Percentiles rank a stretch among this genome's conserved stretches.
phyloP scores from a whole-genome alignment of 352 stramenopile genomes.

The Porosira glacialis region DNA sequence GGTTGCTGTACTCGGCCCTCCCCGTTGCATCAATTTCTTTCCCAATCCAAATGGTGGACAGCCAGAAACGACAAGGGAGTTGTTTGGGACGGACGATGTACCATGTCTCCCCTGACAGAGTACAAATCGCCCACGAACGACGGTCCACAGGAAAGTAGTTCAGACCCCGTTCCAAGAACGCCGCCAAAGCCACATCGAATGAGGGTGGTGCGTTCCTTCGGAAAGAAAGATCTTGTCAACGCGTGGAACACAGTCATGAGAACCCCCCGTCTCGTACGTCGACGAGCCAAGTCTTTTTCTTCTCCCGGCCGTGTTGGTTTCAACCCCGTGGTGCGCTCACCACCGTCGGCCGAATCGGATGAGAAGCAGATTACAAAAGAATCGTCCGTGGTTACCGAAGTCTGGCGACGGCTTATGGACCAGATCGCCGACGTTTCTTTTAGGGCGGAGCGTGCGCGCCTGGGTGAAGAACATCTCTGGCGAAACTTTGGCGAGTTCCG shows the following conservation, averaged over 20 bases:
- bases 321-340: slow-evolving; percentile 9
- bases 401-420: slow-evolving; percentile 77
- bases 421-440: slow-evolving; percentile 70
- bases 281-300: slow-evolving; percentile 29
- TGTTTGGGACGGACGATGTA: slow-evolving; percentile 73
- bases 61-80: slow-evolving; percentile 51
- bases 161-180: too few species aligned
- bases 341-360: slow-evolving; percentile 5
- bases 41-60: slow-evolving; percentile 72
- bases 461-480: slow-evolving; percentile 67
- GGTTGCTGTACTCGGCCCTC: background rate
- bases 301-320: background rate
- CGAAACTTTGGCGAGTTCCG: slow-evolving; percentile 77
- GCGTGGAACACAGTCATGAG: slow-evolving; percentile 77
- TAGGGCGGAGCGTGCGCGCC: slow-evolving; percentile 63
- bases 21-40: slow-evolving; percentile 62
- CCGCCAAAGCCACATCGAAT: too few species aligned
- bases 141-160: slow-evolving; percentile 19
- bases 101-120: slow-evolving; percentile 26
- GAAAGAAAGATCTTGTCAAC: slow-evolving; percentile 77
- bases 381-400: slow-evolving; percentile 45
- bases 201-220: slow-evolving; percentile 37
- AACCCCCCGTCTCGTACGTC: slow-evolving; percentile 66
- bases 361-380: slow-evolving; percentile 21
- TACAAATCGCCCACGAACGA: slow-evolving; percentile 9